Percentiles rank a stretch among this genome's conserved stretches.
Conservation (phyloP, 2,329 filamentous ascomycete genomes). For the Talaromyces sp. region DNA sequence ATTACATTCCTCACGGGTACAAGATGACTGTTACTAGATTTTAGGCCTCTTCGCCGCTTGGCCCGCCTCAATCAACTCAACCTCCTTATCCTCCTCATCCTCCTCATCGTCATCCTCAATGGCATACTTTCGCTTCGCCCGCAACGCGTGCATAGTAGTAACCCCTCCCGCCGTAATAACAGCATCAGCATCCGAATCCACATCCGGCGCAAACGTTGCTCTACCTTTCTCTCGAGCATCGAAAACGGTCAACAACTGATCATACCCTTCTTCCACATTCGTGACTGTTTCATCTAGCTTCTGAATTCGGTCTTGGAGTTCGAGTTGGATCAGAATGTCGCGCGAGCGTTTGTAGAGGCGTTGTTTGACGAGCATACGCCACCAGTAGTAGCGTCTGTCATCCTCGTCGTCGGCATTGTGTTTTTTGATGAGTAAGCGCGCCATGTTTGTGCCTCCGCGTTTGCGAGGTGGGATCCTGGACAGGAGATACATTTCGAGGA, state of each 20-base stretch:
- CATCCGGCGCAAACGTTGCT: constrained; percentile 23
- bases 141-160: constrained; percentile 16
- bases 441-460: constrained; percentile 51
- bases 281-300: constrained; percentile 59
- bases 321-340: constrained; percentile 59
- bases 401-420: constrained; percentile 49
- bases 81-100: constrained; percentile 21
- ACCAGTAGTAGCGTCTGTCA: constrained; percentile 63
- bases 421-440: constrained; percentile 50
- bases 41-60: constrained; percentile 32
- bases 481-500: constrained; percentile 62
- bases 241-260: constrained; percentile 49
- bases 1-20: not conserved
- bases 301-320: constrained; percentile 54
- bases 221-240: constrained; percentile 29
- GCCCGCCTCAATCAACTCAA: constrained; percentile 23
- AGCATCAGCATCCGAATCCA: constrained; percentile 15
- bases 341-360: constrained; percentile 60
- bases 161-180: constrained; percentile 20
- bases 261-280: constrained; percentile 58
- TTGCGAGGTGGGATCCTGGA: constrained; percentile 51
- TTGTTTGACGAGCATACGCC: constrained; percentile 62
- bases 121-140: constrained; percentile 33
- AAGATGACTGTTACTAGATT: constrained; percentile 19
- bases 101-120: constrained; percentile 28